Percentiles rank a stretch among this genome's conserved stretches.
phyloP scores from a whole-genome alignment of 2,329 filamentous ascomycete species.

The Paraconiothyrium sp. region DNA sequence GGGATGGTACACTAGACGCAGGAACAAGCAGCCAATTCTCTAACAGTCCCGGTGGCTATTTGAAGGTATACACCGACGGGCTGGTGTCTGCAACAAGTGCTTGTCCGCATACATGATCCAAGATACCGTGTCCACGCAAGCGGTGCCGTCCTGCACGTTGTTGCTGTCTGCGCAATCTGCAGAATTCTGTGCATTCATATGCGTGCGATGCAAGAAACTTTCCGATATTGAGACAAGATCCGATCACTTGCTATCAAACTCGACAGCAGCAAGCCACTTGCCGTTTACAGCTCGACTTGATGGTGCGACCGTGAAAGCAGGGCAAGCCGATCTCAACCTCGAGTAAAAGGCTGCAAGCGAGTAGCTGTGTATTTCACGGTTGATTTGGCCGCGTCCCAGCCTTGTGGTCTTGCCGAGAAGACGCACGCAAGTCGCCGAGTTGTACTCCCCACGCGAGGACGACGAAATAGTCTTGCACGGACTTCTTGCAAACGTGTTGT shows the following conservation, averaged over 20 bases:
- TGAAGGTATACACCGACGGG: too few relatives aligned
- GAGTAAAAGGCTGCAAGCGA: not conserved
- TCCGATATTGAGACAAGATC: not conserved
- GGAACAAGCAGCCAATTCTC: too few relatives aligned
- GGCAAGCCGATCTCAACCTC: conserved; percentile 1
- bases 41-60: too few relatives aligned
- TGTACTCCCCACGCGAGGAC: not conserved
- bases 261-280: not conserved
- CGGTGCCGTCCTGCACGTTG: too few relatives aligned
- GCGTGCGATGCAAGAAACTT: not conserved
- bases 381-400: not conserved
- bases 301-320: not conserved
- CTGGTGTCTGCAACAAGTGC: too few relatives aligned
- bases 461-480: not conserved
- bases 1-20: too few relatives aligned
- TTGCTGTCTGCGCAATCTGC: too few relatives aligned
- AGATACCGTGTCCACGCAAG: too few relatives aligned
- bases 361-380: not conserved
- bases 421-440: not conserved
- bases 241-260: not conserved
- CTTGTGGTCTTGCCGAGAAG: not conserved
- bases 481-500: not conserved
- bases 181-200: not conserved
- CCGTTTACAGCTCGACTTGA: not conserved
- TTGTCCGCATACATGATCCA: too few relatives aligned